These are phyloP conservation scores for Psilocybe cubensis DNA, from an alignment of 768 basidiomycete species.

Conservation along the genomic window DNA sequence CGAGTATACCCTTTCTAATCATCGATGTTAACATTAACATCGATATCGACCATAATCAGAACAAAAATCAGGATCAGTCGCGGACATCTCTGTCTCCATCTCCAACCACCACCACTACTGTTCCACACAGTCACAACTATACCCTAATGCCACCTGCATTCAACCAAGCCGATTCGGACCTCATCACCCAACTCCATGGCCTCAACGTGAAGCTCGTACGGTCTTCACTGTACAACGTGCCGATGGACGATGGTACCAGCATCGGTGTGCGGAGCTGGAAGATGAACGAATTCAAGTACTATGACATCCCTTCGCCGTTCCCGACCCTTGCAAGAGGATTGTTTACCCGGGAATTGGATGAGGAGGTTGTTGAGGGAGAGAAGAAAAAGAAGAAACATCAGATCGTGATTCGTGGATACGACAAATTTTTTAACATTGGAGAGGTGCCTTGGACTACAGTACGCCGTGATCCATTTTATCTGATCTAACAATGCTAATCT, in stretches of 20 bases:
- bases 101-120: not conserved
- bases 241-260: conserved; percentile 56
- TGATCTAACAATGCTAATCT: not conserved
- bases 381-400: conserved; percentile 37
- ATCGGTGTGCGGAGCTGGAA: conserved; percentile 85
- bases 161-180: conserved; percentile 52
- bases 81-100: too few species aligned
- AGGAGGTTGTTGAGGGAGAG: not conserved
- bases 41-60: too few species aligned
- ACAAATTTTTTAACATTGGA: conserved; percentile 98
- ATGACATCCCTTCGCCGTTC: conserved; percentile 86
- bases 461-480: conserved; percentile 31
- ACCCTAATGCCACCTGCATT: conserved; percentile 20
- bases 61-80: not conserved
- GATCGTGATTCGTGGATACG: conserved; percentile 91
- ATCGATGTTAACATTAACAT: not conserved
- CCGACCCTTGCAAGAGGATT: conserved; percentile 94
- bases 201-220: conserved; percentile 70
- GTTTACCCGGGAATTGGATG: conserved; percentile 63
- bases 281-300: conserved; percentile 97
- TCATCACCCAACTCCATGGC: conserved; percentile 56
- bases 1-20: not conserved
- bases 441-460: conserved; percentile 97
- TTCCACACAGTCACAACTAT: not conserved
- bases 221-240: conserved; percentile 57